These are phyloP conservation scores for Volvox reticuliferus DNA, from an alignment of 139 green algal species.

Conservation along the genomic window DNA sequence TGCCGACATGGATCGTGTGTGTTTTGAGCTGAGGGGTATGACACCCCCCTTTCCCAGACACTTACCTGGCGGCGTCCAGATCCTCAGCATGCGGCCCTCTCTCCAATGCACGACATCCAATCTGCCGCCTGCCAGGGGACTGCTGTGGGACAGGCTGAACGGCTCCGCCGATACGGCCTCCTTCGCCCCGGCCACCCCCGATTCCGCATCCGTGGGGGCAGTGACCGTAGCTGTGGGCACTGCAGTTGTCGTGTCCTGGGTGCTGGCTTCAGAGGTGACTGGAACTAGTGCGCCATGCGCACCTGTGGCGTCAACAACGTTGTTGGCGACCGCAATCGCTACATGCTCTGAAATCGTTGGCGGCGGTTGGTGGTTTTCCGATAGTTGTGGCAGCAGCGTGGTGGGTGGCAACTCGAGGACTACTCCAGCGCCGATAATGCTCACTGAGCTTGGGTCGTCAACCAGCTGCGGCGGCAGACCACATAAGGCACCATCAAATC, in stretches of 20 bases:
- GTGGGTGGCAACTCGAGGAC: not conserved
- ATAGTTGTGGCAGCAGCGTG: not conserved
- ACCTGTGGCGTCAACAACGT: not conserved
- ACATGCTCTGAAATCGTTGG: not conserved
- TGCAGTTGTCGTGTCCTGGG: not conserved
- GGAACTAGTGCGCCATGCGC: not conserved
- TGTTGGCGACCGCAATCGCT: not conserved
- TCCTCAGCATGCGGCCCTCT: constrained; percentile 43
- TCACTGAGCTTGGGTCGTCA: not conserved
- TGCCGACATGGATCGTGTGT: too few species aligned
- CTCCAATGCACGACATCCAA: constrained; percentile 47
- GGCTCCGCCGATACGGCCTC: not conserved
- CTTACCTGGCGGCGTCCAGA: constrained; percentile 60
- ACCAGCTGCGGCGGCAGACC: not conserved
- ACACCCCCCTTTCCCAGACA: not conserved
- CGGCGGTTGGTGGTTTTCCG: not conserved
- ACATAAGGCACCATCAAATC: not conserved
- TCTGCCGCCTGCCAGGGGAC: constrained; percentile 41
- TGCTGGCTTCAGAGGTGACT: not conserved
- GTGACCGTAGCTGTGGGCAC: not conserved
- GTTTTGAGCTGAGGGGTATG: too few species aligned
- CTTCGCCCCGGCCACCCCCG: too few species aligned
- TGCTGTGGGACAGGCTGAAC: not conserved
- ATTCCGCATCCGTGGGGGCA: too few species aligned
- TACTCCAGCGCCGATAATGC: not conserved